Conservation (phyloP, 441 rosid genomes). For the Populus hybrid region DNA sequence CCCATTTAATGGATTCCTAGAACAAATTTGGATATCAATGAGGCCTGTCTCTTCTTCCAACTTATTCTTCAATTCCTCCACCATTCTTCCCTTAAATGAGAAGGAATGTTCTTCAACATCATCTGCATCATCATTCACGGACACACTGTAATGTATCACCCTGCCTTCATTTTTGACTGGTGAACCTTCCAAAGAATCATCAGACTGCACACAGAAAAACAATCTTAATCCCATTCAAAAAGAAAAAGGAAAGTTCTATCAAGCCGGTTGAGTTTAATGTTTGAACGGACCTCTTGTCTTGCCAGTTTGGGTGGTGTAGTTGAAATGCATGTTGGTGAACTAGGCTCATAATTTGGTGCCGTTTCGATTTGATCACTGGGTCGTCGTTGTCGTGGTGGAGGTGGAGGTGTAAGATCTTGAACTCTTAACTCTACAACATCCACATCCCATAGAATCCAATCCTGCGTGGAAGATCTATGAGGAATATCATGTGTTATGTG, state of each 20-base stretch:
- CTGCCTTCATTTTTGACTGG: conserved; percentile 68
- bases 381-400: background rate
- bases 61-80: conserved; percentile 56
- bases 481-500: conserved; percentile 83
- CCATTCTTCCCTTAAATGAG: conserved; percentile 65
- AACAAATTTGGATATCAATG: conserved; percentile 58
- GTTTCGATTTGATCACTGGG: background rate
- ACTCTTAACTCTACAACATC: conserved; percentile 39
- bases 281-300: too few relatives aligned
- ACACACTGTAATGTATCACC: conserved; percentile 58
- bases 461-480: conserved; percentile 63
- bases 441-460: conserved; percentile 75
- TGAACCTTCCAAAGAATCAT: conserved; percentile 39
- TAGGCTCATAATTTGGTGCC: background rate
- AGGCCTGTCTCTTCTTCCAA: conserved; percentile 65
- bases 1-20: conserved; percentile 70
- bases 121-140: conserved; percentile 46
- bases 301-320: background rate
- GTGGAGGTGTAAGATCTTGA: background rate
- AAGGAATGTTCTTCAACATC: conserved; percentile 41
- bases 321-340: background rate
- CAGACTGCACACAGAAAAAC: conserved; percentile 33
- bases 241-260: too few relatives aligned
- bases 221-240: too few relatives aligned
- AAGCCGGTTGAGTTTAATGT: too few relatives aligned